These are phyloP conservation scores for Borovskyia barvae DNA, from an alignment of 208 protist genomes.

Conservation along the genomic window DNA sequence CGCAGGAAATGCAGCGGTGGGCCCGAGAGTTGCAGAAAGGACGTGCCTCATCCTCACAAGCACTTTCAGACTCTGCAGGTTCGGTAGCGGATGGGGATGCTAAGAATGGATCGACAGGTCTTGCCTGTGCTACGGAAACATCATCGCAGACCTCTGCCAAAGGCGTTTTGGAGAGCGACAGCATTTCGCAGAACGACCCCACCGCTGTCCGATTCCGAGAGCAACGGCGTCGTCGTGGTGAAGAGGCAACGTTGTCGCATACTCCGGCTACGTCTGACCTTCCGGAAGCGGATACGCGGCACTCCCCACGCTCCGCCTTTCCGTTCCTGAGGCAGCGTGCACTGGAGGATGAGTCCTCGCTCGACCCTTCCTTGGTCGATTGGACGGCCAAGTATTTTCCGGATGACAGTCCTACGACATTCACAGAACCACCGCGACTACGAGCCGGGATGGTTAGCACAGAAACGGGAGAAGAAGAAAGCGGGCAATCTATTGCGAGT, in stretches of 20 bases:
- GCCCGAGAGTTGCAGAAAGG: slow-evolving; percentile 23
- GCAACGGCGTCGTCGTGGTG: slow-evolving; percentile 48
- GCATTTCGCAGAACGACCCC: not conserved
- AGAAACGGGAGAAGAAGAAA: not conserved
- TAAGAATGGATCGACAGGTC: too few relatives aligned
- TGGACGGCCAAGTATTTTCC: slow-evolving; percentile 92
- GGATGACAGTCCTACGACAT: slow-evolving; percentile 67
- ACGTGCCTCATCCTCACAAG: not conserved
- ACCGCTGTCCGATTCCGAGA: slow-evolving; percentile 30
- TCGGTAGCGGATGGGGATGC: not conserved
- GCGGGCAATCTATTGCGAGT: not conserved
- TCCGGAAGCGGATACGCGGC: slow-evolving; percentile 22
- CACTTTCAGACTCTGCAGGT: too few relatives aligned
- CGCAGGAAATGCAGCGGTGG: slow-evolving; percentile 47
- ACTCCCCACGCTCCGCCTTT: slow-evolving; percentile 52
- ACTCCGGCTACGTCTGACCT: slow-evolving; percentile 63
- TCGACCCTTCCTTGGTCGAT: slow-evolving; percentile 87
- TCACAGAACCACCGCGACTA: slow-evolving; percentile 63
- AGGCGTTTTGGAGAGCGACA: not conserved
- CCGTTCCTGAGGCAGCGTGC: slow-evolving; percentile 85
- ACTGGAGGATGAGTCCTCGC: slow-evolving; percentile 56
- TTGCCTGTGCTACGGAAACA: too few relatives aligned
- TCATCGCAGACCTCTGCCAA: not conserved
- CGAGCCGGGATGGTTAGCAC: slow-evolving; percentile 10
- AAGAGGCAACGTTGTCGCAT: slow-evolving; percentile 42